Evolutionary conservation across 179 eudicot species (phyloP), one percentile per base, ranked within the genome.

Genomic region (Dionaea muscipula): DNA sequence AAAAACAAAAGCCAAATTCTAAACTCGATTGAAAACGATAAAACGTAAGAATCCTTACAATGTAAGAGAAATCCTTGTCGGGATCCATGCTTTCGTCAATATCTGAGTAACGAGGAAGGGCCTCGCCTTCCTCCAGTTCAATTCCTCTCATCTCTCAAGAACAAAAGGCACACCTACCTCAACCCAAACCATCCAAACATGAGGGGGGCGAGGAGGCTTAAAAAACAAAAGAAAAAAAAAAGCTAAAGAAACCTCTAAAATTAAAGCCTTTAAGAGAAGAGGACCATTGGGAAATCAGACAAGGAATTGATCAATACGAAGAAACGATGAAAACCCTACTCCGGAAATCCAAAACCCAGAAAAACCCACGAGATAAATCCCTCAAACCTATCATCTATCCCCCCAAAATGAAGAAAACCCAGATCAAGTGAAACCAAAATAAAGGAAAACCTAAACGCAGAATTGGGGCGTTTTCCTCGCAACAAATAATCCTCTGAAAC

Each of bases 311-410:
- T 43, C 47, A 43, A 43, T 16, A 8, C 20, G 8, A 19, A 43
- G 47, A 43, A 19, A n/a, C 17, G 5, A 0, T 19, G 54, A 37
- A 69, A 58, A 62, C 71, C 63, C 72, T 19, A 62, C 71, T 69
- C 55, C 78, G 72, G 28, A 74, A 74, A 74, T 74, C 78, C 74
- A 73, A 73, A 65, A 73, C 78, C 78, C 78, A 73, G 71, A 73
- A 73, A 73, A 73, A 73, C 65, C 74, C 78, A 65, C 65, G 68
- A 14, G 65, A 54, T 53, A 65, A 69, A 68, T 65, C 74, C 73
- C 74, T 69, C 78, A 73, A 69, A 53, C 69, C 74, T 40, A 65
- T 59, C 78, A 69, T 69, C 26, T 43, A 43, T 6, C 19, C 6
- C 20, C 23, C 5, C 35, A 11, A 31, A n/a, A 31, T 31, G 8